phyloP scores from a whole-genome alignment of 2,329 filamentous ascomycete species.

The Aspergillus eucalypticola region DNA sequence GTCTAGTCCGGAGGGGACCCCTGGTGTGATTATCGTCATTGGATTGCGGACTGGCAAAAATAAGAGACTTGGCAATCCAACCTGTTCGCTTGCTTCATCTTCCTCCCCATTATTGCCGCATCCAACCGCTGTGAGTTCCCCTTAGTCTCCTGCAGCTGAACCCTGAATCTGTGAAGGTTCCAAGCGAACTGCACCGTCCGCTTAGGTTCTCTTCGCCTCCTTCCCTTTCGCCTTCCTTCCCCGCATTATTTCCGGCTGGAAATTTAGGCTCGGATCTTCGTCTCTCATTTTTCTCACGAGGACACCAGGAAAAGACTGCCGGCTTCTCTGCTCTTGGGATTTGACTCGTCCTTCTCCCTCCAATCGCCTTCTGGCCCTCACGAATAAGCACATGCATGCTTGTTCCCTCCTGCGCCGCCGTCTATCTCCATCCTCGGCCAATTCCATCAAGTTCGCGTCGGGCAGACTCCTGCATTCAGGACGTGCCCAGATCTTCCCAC shows the following conservation, averaged over 20 bases:
- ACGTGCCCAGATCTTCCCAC: conserved; percentile 25
- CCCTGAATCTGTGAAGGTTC: background rate
- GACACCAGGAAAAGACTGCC: background rate
- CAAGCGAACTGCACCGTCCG: background rate
- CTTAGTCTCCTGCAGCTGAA: background rate
- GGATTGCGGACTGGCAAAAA: background rate
- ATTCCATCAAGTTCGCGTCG: conserved; percentile 21
- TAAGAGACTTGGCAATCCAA: background rate
- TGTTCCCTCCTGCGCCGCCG: conserved; percentile 31
- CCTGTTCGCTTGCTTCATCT: background rate
- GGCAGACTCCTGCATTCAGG: conserved; percentile 14
- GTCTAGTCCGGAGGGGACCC: background rate
- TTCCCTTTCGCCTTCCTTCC: conserved; percentile 1
- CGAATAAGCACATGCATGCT: conserved; percentile 38
- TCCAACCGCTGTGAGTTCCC: background rate
- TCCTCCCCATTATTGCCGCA: background rate
- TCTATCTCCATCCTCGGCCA: conserved; percentile 35
- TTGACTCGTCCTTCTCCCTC: conserved; percentile 8
- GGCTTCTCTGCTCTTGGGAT: background rate
- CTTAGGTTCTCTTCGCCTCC: conserved; percentile 9
- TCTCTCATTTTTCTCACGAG: background rate
- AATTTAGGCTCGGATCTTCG: conserved; percentile 4
- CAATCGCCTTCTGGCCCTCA: conserved; percentile 9
- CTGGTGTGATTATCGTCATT: background rate
- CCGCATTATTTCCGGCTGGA: conserved; percentile 8